phyloP scores from a whole-genome alignment of 2,329 filamentous ascomycete species.

The Dryadomyces sulphureus region DNA sequence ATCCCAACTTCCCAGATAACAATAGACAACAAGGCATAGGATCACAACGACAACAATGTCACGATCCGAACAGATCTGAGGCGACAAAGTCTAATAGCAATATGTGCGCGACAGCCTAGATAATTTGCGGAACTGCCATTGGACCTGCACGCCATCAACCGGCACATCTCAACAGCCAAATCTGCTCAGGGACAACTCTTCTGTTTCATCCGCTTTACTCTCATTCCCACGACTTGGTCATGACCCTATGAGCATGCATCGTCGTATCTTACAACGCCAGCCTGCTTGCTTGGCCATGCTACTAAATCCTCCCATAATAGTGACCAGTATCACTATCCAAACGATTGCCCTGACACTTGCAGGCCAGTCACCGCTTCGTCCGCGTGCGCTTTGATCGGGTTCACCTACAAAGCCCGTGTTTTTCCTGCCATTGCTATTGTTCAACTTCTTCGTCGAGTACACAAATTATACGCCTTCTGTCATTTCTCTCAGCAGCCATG shows the following conservation, averaged over 20 bases:
- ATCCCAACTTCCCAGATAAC: background rate
- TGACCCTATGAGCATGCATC: slow-evolving; percentile 2
- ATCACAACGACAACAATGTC: background rate
- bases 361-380: background rate
- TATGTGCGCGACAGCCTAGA: background rate
- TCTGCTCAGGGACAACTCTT: no score
- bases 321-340: background rate
- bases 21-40: background rate
- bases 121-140: background rate
- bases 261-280: background rate
- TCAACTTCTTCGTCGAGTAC: background rate
- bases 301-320: background rate
- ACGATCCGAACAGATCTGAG: background rate
- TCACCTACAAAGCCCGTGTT: no score
- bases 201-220: background rate
- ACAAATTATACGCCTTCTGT: background rate
- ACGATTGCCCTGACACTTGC: background rate
- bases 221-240: background rate
- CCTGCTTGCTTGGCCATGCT: background rate
- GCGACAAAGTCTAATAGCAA: background rate
- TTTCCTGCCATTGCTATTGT: no score
- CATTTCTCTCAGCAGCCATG: background rate
- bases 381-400: background rate
- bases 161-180: no score
- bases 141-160: background rate